Conservation (phyloP, 2,329 filamentous ascomycete genomes). For the Pezicula rhizophila region DNA sequence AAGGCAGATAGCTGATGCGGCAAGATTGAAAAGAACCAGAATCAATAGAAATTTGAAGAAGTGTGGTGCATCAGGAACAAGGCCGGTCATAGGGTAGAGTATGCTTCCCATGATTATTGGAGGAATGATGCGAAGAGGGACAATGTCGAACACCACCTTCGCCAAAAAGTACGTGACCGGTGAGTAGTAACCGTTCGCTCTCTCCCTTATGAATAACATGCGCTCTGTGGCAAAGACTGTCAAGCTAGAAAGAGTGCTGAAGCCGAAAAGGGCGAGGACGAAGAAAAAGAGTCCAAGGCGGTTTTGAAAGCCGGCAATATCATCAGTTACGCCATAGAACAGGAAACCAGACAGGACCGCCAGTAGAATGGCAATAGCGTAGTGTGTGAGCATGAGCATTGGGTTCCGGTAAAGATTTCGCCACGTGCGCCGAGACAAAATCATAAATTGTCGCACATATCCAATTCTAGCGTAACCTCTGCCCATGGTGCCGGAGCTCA, state of each 20-base stretch:
- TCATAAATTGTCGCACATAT: conserved; percentile 75
- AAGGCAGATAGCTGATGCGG: conserved; percentile 85
- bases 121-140: conserved; percentile 88
- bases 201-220: conserved; percentile 83
- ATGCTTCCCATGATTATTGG: conserved; percentile 94
- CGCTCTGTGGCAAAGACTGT: conserved; percentile 91
- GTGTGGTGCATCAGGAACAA: conserved; percentile 73
- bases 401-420: conserved; percentile 96
- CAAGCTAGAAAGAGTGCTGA: conserved; percentile 89
- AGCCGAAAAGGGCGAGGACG: conserved; percentile 88
- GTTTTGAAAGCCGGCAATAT: conserved; percentile 97
- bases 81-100: conserved; percentile 94
- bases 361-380: conserved; percentile 90
- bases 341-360: conserved; percentile 92
- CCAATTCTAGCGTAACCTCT: conserved; percentile 79
- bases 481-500: conserved; percentile 53
- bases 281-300: conserved; percentile 97
- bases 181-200: conserved; percentile 94
- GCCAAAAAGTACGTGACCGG: conserved; percentile 90
- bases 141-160: conserved; percentile 97
- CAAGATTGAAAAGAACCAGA: conserved; percentile 90
- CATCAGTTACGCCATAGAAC: conserved; percentile 93
- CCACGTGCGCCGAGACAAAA: conserved; percentile 88
- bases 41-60: conserved; percentile 91
- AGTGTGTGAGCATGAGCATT: conserved; percentile 97